Evolutionary conservation across 345 rosid species (phyloP).

Genomic region (Firmiana major): DNA sequence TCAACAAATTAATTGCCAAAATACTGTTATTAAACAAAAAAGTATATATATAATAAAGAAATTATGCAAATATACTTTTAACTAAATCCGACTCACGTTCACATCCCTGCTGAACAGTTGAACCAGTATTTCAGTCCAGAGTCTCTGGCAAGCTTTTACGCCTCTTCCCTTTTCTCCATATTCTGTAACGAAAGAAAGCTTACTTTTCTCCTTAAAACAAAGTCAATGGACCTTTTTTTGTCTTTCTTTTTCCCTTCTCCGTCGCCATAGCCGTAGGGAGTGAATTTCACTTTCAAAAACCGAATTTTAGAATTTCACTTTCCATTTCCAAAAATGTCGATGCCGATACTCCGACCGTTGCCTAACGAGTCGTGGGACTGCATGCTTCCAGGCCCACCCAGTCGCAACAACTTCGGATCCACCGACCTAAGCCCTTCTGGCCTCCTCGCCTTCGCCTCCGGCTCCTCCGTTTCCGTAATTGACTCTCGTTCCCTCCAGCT

Average conservation of each 20-base stretch:
- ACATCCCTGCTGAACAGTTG: no score
- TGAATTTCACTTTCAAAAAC: not conserved
- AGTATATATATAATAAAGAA: no score
- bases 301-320: not conserved
- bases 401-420: slow-evolving; percentile 88
- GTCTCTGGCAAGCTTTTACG: not conserved
- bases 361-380: slow-evolving; percentile 49
- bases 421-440: slow-evolving; percentile 71
- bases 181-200: not conserved
- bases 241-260: not conserved
- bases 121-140: not conserved
- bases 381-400: slow-evolving; percentile 88
- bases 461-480: slow-evolving; percentile 68
- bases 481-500: slow-evolving; percentile 86
- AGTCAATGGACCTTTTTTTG: not conserved
- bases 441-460: slow-evolving; percentile 73
- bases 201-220: not conserved
- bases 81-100: no score
- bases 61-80: no score
- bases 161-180: not conserved
- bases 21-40: no score
- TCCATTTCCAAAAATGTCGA: not conserved
- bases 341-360: not conserved
- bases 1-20: not conserved
- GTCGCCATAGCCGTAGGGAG: not conserved